Percentiles rank a stretch among this genome's conserved stretches.
phyloP scores from a whole-genome alignment of 306 rosid species.

The Geum urbanum region DNA sequence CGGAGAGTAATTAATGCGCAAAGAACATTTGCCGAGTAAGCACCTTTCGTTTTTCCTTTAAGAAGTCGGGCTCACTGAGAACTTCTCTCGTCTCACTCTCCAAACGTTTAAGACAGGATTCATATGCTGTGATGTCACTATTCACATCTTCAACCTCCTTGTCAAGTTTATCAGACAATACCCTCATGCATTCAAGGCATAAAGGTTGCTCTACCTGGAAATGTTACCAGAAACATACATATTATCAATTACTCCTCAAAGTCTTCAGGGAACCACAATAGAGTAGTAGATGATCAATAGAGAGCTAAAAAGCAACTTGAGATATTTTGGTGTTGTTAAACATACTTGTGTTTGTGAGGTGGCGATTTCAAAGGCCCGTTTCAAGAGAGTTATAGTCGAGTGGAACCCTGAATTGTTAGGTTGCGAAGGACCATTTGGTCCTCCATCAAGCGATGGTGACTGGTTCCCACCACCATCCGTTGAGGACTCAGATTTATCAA shows the following conservation, averaged over 20 bases:
- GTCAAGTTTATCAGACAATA: conserved; percentile 87
- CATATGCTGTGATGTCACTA: conserved; percentile 84
- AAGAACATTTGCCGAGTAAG: conserved; percentile 21
- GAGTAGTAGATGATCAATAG: neutral
- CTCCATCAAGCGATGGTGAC: conserved; percentile 46
- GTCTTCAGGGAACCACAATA: neutral
- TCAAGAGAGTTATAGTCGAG: conserved; percentile 67
- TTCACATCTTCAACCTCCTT: conserved; percentile 91
- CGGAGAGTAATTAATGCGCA: conserved; percentile 18
- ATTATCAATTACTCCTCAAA: conserved; percentile 5
- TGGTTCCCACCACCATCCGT: conserved; percentile 69
- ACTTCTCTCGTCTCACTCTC: conserved; percentile 79
- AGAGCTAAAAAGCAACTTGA: neutral
- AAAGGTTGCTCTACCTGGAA: conserved; percentile 92
- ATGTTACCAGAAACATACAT: conserved; percentile 18
- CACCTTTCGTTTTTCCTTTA: conserved; percentile 89
- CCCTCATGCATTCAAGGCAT: conserved; percentile 95
- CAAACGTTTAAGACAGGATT: conserved; percentile 79
- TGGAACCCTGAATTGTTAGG: conserved; percentile 78
- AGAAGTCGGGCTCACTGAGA: conserved; percentile 88
- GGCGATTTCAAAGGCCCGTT: conserved; percentile 94
- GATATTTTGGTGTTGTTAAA: conserved; percentile 5
- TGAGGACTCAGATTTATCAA: conserved; percentile 73
- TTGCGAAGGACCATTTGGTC: conserved; percentile 46
- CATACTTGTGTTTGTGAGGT: conserved; percentile 79